phyloP scores from a whole-genome alignment of 1,284 basidiomycete genomes.

The Trametes versicolor region DNA sequence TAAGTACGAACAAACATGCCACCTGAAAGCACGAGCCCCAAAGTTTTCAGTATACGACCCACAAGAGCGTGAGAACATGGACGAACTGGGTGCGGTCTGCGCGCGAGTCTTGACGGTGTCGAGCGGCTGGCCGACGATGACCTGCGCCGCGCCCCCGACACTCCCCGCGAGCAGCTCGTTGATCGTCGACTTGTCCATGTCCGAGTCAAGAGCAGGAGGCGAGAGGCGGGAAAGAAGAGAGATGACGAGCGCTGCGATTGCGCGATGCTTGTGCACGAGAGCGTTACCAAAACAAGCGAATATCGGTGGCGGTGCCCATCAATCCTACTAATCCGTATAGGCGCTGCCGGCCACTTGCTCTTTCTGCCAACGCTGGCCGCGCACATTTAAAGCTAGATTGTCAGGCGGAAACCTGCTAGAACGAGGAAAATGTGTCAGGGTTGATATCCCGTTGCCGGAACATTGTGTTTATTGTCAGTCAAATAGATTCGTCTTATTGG shows the following conservation, averaged over 20 bases:
- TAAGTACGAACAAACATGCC: constrained; percentile 80
- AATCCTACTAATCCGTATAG: background rate
- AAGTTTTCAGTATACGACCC: constrained; percentile 13
- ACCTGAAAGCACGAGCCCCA: constrained; percentile 50
- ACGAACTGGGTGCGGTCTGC: constrained; percentile 78
- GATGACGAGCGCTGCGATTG: constrained; percentile 13
- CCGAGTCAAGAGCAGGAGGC: background rate
- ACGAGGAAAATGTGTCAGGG: too few species aligned
- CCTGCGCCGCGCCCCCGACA: constrained; percentile 81
- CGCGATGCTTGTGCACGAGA: constrained; percentile 19
- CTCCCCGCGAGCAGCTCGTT: constrained; percentile 84
- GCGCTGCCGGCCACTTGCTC: background rate
- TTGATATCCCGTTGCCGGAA: too few species aligned
- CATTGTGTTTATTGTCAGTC: too few species aligned
- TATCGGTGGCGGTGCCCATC: constrained; percentile 10
- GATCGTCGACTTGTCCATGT: constrained; percentile 56
- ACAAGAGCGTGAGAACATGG: constrained; percentile 19
- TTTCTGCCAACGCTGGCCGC: too few species aligned
- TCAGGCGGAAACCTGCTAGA: too few species aligned
- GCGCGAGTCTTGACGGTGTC: constrained; percentile 90
- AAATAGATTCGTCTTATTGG: too few species aligned
- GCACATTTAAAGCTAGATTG: too few species aligned
- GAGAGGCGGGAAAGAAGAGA: background rate
- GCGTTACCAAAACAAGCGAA: constrained; percentile 20
- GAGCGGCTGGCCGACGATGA: constrained; percentile 87